phyloP scores from a whole-genome alignment of 2,329 filamentous ascomycete species.

The Xylaria arbuscula region DNA sequence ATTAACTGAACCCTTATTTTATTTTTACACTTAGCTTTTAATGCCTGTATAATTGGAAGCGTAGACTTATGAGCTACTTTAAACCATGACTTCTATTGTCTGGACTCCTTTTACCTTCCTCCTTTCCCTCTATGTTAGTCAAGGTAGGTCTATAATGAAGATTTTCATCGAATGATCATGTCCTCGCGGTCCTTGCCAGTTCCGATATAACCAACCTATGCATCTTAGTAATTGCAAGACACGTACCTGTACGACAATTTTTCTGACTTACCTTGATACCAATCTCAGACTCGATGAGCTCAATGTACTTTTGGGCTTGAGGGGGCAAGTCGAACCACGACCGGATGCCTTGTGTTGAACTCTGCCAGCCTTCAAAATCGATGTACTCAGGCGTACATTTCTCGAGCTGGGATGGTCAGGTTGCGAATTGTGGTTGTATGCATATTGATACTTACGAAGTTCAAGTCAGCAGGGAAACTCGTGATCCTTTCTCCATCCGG shows the following conservation, averaged over 20 bases:
- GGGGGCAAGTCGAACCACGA: conserved; percentile 63
- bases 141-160: neutral
- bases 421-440: neutral
- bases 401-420: conserved; percentile 55
- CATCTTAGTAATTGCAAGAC: conserved; percentile 10
- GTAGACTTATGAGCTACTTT: conserved; percentile 13
- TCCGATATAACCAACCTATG: conserved; percentile 41
- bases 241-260: neutral
- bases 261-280: conserved; percentile 30
- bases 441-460: conserved; percentile 17
- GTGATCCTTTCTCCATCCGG: conserved; percentile 50
- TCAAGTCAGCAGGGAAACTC: conserved; percentile 64
- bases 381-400: conserved; percentile 62
- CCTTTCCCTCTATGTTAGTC: conserved; percentile 16
- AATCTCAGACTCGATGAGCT: conserved; percentile 49
- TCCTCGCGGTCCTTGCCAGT: conserved; percentile 42
- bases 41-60: neutral
- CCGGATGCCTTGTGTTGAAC: conserved; percentile 61
- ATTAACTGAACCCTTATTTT: too few relatives aligned
- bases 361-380: conserved; percentile 67
- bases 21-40: too few relatives aligned
- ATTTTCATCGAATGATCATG: conserved; percentile 36
- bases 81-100: conserved; percentile 19
- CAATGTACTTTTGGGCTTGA: conserved; percentile 65
- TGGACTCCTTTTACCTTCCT: conserved; percentile 21